Evolutionary conservation across 2,329 filamentous ascomycete species (phyloP).

Genomic region (Monascus ruber): DNA sequence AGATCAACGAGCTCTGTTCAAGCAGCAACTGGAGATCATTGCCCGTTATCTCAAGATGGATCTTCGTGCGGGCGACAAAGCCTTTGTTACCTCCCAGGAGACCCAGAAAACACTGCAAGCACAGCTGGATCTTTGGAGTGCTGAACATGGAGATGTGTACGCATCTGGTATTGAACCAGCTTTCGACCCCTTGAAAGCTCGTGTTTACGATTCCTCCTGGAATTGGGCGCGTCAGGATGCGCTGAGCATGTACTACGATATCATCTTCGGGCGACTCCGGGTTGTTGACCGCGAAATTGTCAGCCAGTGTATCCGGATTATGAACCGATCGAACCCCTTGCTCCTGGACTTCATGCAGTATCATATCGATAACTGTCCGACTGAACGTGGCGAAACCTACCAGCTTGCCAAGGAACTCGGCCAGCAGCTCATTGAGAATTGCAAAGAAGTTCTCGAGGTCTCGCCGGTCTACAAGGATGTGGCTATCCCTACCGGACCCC

Average conservation of each 20-base stretch:
- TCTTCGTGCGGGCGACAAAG: constrained; percentile 90
- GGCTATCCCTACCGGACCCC: constrained; percentile 76
- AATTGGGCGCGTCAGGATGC: constrained; percentile 98
- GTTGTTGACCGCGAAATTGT: constrained; percentile 95
- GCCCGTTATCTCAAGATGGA: constrained; percentile 96
- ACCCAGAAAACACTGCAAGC: constrained; percentile 79
- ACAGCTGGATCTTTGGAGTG: constrained; percentile 87
- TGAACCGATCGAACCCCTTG: constrained; percentile 96
- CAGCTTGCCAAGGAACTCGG: constrained; percentile 93
- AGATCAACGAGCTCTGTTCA: constrained; percentile 90
- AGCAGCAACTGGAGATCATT: constrained; percentile 92
- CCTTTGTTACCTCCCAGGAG: constrained; percentile 71
- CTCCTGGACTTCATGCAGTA: constrained; percentile 99
- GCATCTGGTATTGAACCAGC: constrained; percentile 87
- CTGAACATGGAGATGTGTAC: constrained; percentile 94
- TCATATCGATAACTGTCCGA: constrained; percentile 97
- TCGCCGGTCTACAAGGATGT: constrained; percentile 95
- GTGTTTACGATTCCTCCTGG: constrained; percentile 96
- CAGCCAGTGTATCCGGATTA: constrained; percentile 95
- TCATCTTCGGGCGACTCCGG: constrained; percentile 90
- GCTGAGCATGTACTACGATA: constrained; percentile 97
- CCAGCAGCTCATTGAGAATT: constrained; percentile 90
- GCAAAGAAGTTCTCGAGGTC: constrained; percentile 75
- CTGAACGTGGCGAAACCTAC: constrained; percentile 93
- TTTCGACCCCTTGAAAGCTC: constrained; percentile 86